These are phyloP conservation scores for Hevea brasiliensis DNA, from an alignment of 345 rosid genomes.

Conservation along the genomic window DNA sequence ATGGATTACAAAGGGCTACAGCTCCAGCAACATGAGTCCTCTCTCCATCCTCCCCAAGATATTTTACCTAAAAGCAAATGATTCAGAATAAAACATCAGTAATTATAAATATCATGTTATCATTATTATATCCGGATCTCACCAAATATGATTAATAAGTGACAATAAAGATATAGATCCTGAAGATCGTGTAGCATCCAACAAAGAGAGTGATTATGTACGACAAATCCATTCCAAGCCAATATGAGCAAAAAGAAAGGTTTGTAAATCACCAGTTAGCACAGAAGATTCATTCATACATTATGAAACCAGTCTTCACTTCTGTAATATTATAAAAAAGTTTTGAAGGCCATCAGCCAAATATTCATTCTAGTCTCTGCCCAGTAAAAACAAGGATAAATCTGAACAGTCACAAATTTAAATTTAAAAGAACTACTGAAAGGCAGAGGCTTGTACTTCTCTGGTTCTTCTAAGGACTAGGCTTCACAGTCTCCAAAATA, in stretches of 20 bases:
- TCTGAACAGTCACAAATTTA: background rate
- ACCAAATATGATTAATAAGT: background rate
- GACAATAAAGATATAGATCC: background rate
- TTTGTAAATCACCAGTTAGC: background rate
- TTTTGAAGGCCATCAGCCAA: background rate
- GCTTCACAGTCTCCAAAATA: background rate
- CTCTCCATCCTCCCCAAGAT: constrained; percentile 86
- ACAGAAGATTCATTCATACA: background rate
- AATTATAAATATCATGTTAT: constrained; percentile 4
- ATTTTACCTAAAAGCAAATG: constrained; percentile 65
- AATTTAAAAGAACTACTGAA: background rate
- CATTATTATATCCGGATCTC: background rate
- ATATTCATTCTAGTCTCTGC: background rate
- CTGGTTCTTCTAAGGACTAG: background rate
- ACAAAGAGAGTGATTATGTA: background rate
- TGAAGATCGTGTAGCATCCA: background rate
- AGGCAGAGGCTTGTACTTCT: background rate
- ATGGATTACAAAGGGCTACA: constrained; percentile 79
- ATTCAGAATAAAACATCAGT: background rate
- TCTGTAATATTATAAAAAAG: background rate
- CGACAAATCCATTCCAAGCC: background rate
- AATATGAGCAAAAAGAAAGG: background rate
- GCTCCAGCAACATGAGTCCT: constrained; percentile 75
- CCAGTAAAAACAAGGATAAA: background rate
- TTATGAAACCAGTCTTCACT: background rate